A percentile compares a stretch with the other conserved stretches of the same genome.
phyloP scores from a whole-genome alignment of 2,329 filamentous ascomycete genomes.

The Pestalotiopsis sp. region DNA sequence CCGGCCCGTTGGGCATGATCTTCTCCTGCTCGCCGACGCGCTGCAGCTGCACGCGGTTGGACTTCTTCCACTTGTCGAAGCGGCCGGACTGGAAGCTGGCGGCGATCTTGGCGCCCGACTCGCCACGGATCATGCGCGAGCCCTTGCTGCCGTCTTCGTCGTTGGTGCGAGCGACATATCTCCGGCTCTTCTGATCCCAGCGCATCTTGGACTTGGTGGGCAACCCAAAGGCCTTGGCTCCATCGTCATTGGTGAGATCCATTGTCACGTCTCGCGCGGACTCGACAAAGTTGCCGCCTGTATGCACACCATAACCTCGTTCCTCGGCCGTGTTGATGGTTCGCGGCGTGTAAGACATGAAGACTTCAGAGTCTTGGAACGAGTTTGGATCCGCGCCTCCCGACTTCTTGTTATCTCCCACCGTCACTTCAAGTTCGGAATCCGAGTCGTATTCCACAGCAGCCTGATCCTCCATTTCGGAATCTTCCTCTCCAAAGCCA shows the following conservation, averaged over 20 bases:
- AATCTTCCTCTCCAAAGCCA: conserved; percentile 19
- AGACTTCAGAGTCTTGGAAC: conserved; percentile 85
- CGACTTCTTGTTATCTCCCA: conserved; percentile 60
- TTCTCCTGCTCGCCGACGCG: conserved; percentile 81
- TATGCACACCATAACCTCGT: conserved; percentile 89
- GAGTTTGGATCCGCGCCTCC: conserved; percentile 55
- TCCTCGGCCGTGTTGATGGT: conserved; percentile 83
- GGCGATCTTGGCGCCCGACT: conserved; percentile 94
- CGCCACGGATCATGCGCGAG: conserved; percentile 76
- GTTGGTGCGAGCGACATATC: conserved; percentile 90
- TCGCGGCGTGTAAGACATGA: conserved; percentile 94
- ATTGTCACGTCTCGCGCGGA: conserved; percentile 87
- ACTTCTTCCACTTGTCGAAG: conserved; percentile 90
- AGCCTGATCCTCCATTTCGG: conserved; percentile 36
- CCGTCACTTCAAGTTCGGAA: conserved; percentile 68
- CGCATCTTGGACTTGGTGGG: conserved; percentile 77
- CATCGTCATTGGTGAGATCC: conserved; percentile 91
- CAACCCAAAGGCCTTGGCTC: conserved; percentile 76
- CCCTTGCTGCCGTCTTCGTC: conserved; percentile 89
- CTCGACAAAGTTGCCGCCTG: conserved; percentile 82
- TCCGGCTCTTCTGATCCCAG: conserved; percentile 96
- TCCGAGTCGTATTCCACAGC: conserved; percentile 36
- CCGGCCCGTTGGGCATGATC: conserved; percentile 34
- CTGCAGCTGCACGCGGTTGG: conserved; percentile 80
- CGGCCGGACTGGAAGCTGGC: conserved; percentile 90